A percentile compares a stretch with the other conserved stretches of the same genome.
phyloP scores from a whole-genome alignment of 768 basidiomycete genomes.

The Phanerochaete sordida region DNA sequence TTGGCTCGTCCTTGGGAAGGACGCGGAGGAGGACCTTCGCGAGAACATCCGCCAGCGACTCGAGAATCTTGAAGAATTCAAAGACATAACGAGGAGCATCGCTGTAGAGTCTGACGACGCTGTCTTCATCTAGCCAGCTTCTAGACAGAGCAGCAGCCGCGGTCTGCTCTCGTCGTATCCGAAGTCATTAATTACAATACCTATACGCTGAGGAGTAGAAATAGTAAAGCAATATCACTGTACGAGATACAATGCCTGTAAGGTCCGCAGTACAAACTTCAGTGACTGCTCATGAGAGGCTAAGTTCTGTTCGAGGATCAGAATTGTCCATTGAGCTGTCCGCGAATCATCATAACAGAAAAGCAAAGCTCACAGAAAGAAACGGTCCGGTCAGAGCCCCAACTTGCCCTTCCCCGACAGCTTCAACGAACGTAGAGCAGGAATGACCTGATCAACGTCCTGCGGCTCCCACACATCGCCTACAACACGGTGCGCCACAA shows the following conservation, averaged over 20 bases:
- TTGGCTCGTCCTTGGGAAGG: constrained; percentile 45
- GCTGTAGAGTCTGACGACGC: constrained; percentile 1
- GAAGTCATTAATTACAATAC: no score
- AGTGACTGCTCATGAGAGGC: no score
- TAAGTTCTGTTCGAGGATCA: no score
- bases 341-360: neutral
- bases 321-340: no score
- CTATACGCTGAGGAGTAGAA: no score
- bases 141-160: no score
- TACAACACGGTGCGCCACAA: constrained; percentile 6
- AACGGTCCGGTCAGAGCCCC: neutral
- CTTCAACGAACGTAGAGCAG: constrained; percentile 9
- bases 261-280: no score
- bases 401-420: constrained; percentile 2
- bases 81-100: constrained; percentile 25
- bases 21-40: constrained; percentile 46
- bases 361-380: neutral
- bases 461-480: constrained; percentile 11
- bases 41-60: constrained; percentile 40
- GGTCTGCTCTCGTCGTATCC: no score
- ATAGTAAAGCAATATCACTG: no score
- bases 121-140: neutral
- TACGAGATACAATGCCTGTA: no score
- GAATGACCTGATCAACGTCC: constrained; percentile 11
- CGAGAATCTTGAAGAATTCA: constrained; percentile 46